Conservation (phyloP, 768 basidiomycete species). For the Lactifluus echinatus region DNA sequence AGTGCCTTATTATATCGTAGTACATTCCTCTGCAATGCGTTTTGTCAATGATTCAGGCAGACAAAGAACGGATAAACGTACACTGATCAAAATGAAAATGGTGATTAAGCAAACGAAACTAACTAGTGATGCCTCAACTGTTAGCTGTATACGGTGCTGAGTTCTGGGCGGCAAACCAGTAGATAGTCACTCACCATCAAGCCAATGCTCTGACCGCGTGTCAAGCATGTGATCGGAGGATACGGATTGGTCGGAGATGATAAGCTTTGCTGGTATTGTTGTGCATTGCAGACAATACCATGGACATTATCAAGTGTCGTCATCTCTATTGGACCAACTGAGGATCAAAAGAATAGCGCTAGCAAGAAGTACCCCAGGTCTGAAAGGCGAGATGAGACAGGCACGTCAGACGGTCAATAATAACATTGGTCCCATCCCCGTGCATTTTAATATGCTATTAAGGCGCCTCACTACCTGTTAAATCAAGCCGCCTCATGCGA, state of each 20-base stretch:
- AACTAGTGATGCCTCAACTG: constrained; percentile 27
- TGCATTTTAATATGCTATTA: no score
- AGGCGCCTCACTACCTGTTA: no score
- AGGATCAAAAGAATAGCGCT: no score
- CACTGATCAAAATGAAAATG: not conserved
- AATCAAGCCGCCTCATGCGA: no score
- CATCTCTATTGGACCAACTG: not conserved
- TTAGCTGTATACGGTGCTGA: constrained; percentile 24
- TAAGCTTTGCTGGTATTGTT: not conserved
- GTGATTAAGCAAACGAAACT: not conserved
- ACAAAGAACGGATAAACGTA: not conserved
- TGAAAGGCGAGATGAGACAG: no score
- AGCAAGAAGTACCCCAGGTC: no score
- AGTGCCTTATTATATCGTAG: not conserved
- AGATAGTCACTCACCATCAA: constrained; percentile 25
- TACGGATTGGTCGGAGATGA: not conserved
- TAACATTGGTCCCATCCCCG: no score
- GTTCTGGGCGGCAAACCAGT: not conserved
- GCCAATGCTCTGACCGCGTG: constrained; percentile 30
- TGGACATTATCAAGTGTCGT: not conserved
- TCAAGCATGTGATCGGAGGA: constrained; percentile 23
- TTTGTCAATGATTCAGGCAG: not conserved
- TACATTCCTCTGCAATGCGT: constrained; percentile 8
- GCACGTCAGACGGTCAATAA: no score
- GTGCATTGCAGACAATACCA: constrained; percentile 1